phyloP scores from a whole-genome alignment of 1,284 basidiomycete genomes.

The Gastroboletus turbinatus region DNA sequence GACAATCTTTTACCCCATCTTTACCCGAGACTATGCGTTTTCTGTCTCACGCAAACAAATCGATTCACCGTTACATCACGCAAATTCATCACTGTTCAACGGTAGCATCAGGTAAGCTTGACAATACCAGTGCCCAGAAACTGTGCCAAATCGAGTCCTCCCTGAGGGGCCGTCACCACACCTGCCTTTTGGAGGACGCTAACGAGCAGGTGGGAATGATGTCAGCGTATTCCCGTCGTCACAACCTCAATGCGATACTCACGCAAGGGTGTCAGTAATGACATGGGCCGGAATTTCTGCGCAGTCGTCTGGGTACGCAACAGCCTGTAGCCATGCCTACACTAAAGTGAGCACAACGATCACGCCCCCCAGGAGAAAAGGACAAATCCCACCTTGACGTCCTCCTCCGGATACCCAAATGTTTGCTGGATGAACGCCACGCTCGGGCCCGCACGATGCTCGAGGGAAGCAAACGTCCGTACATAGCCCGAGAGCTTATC shows the following conservation, averaged over 20 bases:
- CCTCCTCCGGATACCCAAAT: slow-evolving; percentile 81
- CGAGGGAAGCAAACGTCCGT: slow-evolving; percentile 63
- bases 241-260: slow-evolving; percentile 23
- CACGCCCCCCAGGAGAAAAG: no score
- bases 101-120: slow-evolving; percentile 18
- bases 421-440: slow-evolving; percentile 75
- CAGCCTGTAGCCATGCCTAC: slow-evolving; percentile 80
- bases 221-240: background rate
- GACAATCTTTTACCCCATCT: slow-evolving; percentile 9
- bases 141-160: slow-evolving; percentile 11
- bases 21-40: slow-evolving; percentile 4
- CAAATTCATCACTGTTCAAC: background rate
- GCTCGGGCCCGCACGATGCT: slow-evolving; percentile 58
- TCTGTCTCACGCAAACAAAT: background rate
- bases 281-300: slow-evolving; percentile 60
- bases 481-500: slow-evolving; percentile 64
- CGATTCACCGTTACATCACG: background rate
- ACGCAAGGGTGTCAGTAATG: slow-evolving; percentile 71
- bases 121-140: slow-evolving; percentile 21
- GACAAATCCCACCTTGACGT: slow-evolving; percentile 72
- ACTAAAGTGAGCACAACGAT: background rate
- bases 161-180: slow-evolving; percentile 18
- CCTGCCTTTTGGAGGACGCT: slow-evolving; percentile 31
- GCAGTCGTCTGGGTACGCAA: slow-evolving; percentile 72
- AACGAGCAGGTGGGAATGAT: background rate